These are phyloP conservation scores for Cymodocea nodosa DNA, from an alignment of 116 monocot species.

Conservation along the genomic window DNA sequence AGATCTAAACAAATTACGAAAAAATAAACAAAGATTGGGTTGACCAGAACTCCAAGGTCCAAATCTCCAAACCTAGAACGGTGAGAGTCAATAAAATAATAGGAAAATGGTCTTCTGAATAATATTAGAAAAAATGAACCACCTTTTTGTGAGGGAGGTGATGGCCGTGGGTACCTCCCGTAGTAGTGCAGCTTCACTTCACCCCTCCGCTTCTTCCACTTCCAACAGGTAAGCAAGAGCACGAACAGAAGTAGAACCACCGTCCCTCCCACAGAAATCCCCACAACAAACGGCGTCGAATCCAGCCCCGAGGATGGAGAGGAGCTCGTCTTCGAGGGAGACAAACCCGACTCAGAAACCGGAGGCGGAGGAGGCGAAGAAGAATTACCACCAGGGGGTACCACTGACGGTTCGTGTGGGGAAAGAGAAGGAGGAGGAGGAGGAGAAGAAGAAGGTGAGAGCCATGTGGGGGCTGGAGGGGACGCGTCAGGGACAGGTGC, in stretches of 20 bases:
- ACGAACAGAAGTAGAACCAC: slow-evolving; percentile 1
- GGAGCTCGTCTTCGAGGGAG: too few relatives aligned
- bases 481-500: not conserved
- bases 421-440: not conserved
- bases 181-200: not conserved
- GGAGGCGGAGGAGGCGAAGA: not conserved
- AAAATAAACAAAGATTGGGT: not conserved
- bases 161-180: not conserved
- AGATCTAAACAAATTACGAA: not conserved
- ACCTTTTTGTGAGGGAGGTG: slow-evolving; percentile 5
- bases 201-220: slow-evolving; percentile 7
- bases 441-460: not conserved
- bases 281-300: slow-evolving; percentile 3
- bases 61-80: not conserved
- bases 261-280: slow-evolving; percentile 8
- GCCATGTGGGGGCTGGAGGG: not conserved
- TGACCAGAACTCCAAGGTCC: not conserved
- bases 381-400: not conserved
- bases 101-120: not conserved
- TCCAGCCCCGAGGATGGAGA: too few relatives aligned
- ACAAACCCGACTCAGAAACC: too few relatives aligned
- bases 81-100: not conserved
- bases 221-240: slow-evolving; percentile 9
- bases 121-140: not conserved
- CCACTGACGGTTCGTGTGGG: not conserved